Evolutionary conservation across 108 stramenopile species (phyloP).

Genomic region (Discostella stelligeroides): DNA sequence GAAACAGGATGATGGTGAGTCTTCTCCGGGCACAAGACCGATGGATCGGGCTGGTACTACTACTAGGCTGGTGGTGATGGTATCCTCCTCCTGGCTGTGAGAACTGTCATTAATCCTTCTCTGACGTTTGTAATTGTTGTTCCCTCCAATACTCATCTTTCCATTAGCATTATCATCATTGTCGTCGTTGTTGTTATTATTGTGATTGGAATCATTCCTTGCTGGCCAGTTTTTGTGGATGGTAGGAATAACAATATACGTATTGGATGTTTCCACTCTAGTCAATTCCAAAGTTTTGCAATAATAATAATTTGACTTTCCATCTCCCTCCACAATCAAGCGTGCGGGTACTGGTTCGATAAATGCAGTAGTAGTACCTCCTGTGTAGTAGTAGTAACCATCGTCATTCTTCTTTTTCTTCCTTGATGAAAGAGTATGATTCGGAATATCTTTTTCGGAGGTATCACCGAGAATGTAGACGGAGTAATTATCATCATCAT

Average conservation of each 20-base stretch:
- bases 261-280: slow-evolving; percentile 48
- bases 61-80: not conserved
- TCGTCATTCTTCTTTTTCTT: no score
- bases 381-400: no score
- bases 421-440: not conserved
- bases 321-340: slow-evolving; percentile 28
- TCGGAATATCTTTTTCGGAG: slow-evolving; percentile 6
- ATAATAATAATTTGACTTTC: not conserved
- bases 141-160: not conserved
- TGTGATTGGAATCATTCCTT: slow-evolving; percentile 9
- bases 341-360: slow-evolving; percentile 43
- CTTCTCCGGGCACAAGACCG: slow-evolving; percentile 36
- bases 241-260: slow-evolving; percentile 45
- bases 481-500: not conserved
- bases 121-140: slow-evolving; percentile 12
- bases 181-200: not conserved
- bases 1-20: slow-evolving; percentile 42
- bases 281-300: slow-evolving; percentile 47
- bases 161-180: not conserved
- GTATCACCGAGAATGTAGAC: slow-evolving; percentile 42
- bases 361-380: no score
- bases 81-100: not conserved
- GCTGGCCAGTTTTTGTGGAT: no score
- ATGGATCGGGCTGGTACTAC: slow-evolving; percentile 46
- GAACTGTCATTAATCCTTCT: not conserved